Percentiles rank a stretch among this genome's conserved stretches.
Conservation (phyloP, 176 grass and related monocot species). For the Tillandsia leiboldiana region DNA sequence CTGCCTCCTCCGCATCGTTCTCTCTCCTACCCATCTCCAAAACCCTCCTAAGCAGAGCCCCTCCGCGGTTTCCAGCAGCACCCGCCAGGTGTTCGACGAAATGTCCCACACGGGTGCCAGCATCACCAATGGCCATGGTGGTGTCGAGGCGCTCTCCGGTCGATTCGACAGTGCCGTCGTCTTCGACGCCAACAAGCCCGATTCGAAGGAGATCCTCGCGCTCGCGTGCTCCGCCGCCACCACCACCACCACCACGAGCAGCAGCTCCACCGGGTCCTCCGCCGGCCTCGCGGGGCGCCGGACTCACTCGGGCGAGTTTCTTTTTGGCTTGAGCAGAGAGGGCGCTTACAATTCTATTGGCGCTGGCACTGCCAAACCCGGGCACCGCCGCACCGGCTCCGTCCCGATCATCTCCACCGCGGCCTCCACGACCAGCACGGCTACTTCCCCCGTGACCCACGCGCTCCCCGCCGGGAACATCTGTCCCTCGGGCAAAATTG, state of each 20-base stretch:
- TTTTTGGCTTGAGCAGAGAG: slow-evolving; percentile 25
- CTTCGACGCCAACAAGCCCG: slow-evolving; percentile 61
- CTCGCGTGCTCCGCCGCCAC: slow-evolving; percentile 25
- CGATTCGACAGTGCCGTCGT: slow-evolving; percentile 46
- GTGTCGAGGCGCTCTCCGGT: slow-evolving; percentile 41
- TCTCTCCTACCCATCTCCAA: slow-evolving; percentile 14
- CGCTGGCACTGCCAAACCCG: slow-evolving; percentile 16
- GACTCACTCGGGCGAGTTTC: slow-evolving; percentile 78
- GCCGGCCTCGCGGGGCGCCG: slow-evolving; percentile 49
- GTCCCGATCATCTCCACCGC: slow-evolving; percentile 55
- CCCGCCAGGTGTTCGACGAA: slow-evolving; percentile 17
- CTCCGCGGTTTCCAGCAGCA: slow-evolving; percentile 9
- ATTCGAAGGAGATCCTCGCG: slow-evolving; percentile 36
- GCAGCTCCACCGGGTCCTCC: slow-evolving; percentile 65
- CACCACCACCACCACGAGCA: slow-evolving; percentile 23
- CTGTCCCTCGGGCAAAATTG: slow-evolving; percentile 69
- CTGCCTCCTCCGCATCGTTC: not conserved
- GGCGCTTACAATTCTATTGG: not conserved
- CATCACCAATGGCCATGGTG: slow-evolving; percentile 26
- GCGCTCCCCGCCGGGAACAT: slow-evolving; percentile 77
- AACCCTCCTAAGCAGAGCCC: slow-evolving; percentile 1
- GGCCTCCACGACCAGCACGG: slow-evolving; percentile 34
- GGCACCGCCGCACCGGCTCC: slow-evolving; percentile 79
- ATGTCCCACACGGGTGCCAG: slow-evolving; percentile 42
- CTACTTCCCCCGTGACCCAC: slow-evolving; percentile 63